A percentile compares a stretch with the other conserved stretches of the same genome.
These are phyloP conservation scores for Plasmodium chabaudi DNA, from an alignment of 169 alveolate genomes.

Conservation along the genomic window DNA sequence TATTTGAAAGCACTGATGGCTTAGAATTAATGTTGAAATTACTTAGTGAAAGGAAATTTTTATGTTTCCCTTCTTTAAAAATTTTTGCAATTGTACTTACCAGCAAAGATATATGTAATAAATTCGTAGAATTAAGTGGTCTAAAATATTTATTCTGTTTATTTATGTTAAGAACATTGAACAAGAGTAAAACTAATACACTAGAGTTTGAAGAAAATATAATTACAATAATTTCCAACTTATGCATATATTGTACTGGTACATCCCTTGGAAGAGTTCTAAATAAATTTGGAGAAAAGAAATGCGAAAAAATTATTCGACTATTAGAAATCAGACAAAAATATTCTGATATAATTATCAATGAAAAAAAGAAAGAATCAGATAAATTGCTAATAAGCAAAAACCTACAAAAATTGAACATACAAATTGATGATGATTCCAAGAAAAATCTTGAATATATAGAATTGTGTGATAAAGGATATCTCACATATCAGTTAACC, in stretches of 20 bases:
- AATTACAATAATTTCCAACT: slow-evolving; percentile 60
- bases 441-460: slow-evolving; percentile 59
- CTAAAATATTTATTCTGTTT: slow-evolving; percentile 59
- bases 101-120: slow-evolving; percentile 52
- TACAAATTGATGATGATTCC: slow-evolving; percentile 71
- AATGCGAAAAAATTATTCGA: slow-evolving; percentile 67
- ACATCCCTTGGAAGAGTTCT: slow-evolving; percentile 67
- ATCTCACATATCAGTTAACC: slow-evolving; percentile 59
- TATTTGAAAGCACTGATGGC: slow-evolving; percentile 50
- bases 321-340: slow-evolving; percentile 71
- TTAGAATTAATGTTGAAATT: slow-evolving; percentile 71
- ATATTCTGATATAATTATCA: slow-evolving; percentile 43
- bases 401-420: slow-evolving; percentile 61
- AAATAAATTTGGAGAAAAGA: slow-evolving; percentile 74
- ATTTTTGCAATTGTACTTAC: slow-evolving; percentile 61
- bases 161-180: slow-evolving; percentile 60
- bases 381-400: slow-evolving; percentile 41
- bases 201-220: slow-evolving; percentile 74
- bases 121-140: slow-evolving; percentile 58
- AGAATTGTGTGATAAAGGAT: slow-evolving; percentile 75
- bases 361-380: slow-evolving; percentile 60
- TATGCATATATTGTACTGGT: slow-evolving; percentile 40
- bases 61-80: slow-evolving; percentile 66
- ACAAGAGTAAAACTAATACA: slow-evolving; percentile 31
- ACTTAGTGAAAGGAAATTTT: slow-evolving; percentile 72